phyloP scores from a whole-genome alignment of 2,329 filamentous ascomycete genomes.

The Beauveria medogensis region DNA sequence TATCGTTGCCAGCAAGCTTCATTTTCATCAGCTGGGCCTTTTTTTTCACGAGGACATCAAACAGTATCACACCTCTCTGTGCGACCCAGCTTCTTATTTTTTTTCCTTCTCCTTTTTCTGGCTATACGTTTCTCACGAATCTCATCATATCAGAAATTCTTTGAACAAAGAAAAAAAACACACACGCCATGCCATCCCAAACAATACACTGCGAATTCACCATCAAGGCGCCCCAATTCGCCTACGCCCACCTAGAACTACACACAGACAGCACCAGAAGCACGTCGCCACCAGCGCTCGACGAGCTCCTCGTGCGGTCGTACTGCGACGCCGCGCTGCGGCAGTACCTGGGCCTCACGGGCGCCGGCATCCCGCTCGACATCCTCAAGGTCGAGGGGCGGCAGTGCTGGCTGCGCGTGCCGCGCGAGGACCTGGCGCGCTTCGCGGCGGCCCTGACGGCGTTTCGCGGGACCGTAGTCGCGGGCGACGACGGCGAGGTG shows the following conservation, averaged over 20 bases:
- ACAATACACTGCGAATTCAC: slow-evolving; percentile 27
- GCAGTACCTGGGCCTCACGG: slow-evolving; percentile 63
- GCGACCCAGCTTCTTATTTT: neutral
- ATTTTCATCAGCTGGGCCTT: neutral
- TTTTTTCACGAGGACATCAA: neutral
- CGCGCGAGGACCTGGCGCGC: slow-evolving; percentile 48
- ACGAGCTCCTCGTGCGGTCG: slow-evolving; percentile 53
- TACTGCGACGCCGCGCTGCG: slow-evolving; percentile 56
- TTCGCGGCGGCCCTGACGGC: slow-evolving; percentile 59
- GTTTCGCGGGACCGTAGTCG: slow-evolving; percentile 44
- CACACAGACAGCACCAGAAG: slow-evolving; percentile 20
- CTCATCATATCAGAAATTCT: neutral
- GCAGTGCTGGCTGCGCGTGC: slow-evolving; percentile 58
- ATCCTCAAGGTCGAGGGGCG: slow-evolving; percentile 52
- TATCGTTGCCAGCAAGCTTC: neutral
- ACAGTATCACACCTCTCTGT: neutral
- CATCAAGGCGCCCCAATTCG: slow-evolving; percentile 42
- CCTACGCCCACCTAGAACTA: slow-evolving; percentile 50
- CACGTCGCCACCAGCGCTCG: slow-evolving; percentile 30
- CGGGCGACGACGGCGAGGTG: slow-evolving; percentile 26
- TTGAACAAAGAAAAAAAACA: neutral
- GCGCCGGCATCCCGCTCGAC: slow-evolving; percentile 60
- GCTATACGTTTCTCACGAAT: neutral
- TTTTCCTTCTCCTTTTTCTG: neutral
- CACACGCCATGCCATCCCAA: neutral